Conservation (phyloP, 208 protist species). For the Acanthamoeba castellanii region DNA sequence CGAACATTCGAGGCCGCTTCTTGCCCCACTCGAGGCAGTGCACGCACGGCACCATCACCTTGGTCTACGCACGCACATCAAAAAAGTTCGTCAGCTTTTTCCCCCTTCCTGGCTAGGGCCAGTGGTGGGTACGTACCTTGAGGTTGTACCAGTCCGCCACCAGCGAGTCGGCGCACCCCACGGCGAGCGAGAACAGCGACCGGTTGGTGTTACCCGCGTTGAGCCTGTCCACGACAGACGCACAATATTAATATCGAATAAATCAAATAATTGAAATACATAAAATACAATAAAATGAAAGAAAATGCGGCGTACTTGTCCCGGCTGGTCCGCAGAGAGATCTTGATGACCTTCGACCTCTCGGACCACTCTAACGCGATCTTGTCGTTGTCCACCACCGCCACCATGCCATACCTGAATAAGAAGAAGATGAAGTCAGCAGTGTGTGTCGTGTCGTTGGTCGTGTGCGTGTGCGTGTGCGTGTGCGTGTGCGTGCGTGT, state of each 20-base stretch:
- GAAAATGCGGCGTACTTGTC: background rate
- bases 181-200: constrained; percentile 11
- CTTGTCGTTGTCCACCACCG: constrained; percentile 47
- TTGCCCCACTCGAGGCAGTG: constrained; percentile 34
- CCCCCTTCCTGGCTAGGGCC: background rate
- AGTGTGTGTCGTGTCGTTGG: background rate
- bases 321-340: constrained; percentile 53
- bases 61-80: constrained; percentile 8
- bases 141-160: constrained; percentile 53
- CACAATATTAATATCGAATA: background rate
- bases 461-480: background rate
- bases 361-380: constrained; percentile 48
- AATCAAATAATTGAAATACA: background rate
- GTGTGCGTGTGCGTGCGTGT: too few relatives aligned
- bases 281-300: background rate
- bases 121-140: background rate
- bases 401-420: constrained; percentile 80
- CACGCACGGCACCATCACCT: constrained; percentile 7
- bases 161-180: constrained; percentile 15
- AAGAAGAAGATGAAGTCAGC: background rate
- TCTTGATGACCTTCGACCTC: constrained; percentile 29
- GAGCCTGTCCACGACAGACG: too few relatives aligned
- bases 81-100: background rate
- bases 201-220: background rate
- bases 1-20: constrained; percentile 4